Evolutionary conservation across 225 moss, liverwort and hornwort species (phyloP).

Genomic region (Sphagnum contortum): DNA sequence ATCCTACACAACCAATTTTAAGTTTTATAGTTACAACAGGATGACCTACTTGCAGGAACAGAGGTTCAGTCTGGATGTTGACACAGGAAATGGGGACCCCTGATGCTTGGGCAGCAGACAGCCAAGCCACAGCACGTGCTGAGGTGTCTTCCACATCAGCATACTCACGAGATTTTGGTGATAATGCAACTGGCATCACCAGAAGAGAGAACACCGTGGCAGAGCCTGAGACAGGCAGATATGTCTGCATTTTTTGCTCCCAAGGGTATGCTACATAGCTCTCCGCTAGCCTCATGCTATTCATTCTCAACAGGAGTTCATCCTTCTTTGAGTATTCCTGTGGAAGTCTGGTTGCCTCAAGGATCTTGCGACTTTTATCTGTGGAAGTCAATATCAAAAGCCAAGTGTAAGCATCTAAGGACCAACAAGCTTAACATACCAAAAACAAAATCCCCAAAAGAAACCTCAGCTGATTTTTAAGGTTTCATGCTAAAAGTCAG

Average conservation of each 20-base stretch:
- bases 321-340: slow-evolving; percentile 43
- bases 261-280: slow-evolving; percentile 53
- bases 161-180: slow-evolving; percentile 44
- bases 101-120: slow-evolving; percentile 55
- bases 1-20: too few relatives aligned
- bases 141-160: slow-evolving; percentile 49
- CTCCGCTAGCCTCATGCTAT: slow-evolving; percentile 48
- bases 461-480: too few relatives aligned
- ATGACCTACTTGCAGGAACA: slow-evolving; percentile 51
- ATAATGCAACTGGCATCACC: slow-evolving; percentile 49
- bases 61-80: slow-evolving; percentile 58
- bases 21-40: too few relatives aligned
- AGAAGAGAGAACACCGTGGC: slow-evolving; percentile 57
- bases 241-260: slow-evolving; percentile 48
- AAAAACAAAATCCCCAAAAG: not conserved
- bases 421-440: not conserved
- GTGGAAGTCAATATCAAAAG: not conserved
- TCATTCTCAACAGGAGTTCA: slow-evolving; percentile 41
- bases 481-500: not conserved
- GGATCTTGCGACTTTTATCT: slow-evolving; percentile 48
- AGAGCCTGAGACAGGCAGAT: slow-evolving; percentile 48
- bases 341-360: slow-evolving; percentile 41
- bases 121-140: slow-evolving; percentile 53
- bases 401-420: not conserved
- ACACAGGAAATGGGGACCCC: slow-evolving; percentile 59